phyloP scores from a whole-genome alignment of 805 yeast genomes.

The Saccharomycopsis sp. region DNA sequence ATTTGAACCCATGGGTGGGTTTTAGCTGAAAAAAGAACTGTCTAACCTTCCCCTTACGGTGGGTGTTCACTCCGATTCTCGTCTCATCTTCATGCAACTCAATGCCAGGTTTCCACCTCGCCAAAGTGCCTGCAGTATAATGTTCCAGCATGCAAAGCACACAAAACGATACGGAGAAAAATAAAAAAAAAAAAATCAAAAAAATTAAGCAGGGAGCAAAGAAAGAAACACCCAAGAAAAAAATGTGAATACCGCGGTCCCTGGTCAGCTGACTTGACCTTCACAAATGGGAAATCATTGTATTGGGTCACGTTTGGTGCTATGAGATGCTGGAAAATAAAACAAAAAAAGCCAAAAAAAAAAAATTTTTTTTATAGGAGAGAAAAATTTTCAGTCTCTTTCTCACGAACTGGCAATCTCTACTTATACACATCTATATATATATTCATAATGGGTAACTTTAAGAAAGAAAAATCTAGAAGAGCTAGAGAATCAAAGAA shows the following conservation, averaged over 20 bases:
- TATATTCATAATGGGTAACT: constrained; percentile 67
- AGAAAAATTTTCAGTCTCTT: too few species aligned
- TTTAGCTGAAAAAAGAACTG: too few species aligned
- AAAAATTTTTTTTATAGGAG: too few species aligned
- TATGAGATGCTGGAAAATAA: too few species aligned
- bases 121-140: not conserved
- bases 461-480: constrained; percentile 85
- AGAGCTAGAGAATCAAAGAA: constrained; percentile 74
- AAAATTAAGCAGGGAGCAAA: not conserved
- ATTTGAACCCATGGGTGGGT: too few species aligned
- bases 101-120: not conserved
- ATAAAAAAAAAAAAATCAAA: not conserved
- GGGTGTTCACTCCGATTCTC: not conserved
- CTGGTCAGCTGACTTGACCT: too few species aligned
- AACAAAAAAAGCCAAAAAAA: too few species aligned
- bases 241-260: too few species aligned
- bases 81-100: not conserved
- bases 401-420: not conserved
- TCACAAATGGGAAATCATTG: too few species aligned
- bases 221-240: not conserved
- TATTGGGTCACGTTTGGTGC: too few species aligned
- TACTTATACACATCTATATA: not conserved
- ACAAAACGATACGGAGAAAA: not conserved
- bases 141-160: not conserved
- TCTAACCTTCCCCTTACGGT: not conserved